Conservation (phyloP, 768 basidiomycete genomes). For the Tephrocybe sp. region DNA sequence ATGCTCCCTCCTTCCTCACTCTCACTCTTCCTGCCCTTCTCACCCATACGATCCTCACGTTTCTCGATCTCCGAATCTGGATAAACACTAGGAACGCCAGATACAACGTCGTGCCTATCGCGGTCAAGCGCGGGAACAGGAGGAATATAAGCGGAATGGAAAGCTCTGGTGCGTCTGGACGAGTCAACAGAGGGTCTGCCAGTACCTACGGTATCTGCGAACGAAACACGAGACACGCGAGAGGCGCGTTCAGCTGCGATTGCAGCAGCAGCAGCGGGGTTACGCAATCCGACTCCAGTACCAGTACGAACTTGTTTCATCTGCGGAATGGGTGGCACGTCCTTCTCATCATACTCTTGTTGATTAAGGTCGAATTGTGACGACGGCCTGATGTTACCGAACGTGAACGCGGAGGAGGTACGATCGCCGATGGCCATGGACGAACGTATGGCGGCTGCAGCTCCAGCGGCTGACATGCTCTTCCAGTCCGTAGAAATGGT, state of each 20-base stretch:
- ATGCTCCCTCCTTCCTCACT: constrained; percentile 17
- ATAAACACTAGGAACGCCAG: constrained; percentile 8
- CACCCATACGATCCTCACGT: constrained; percentile 4
- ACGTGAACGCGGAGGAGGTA: constrained; percentile 48
- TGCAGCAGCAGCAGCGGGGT: constrained; percentile 32
- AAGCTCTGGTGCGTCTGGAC: constrained; percentile 33
- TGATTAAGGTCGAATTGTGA: constrained; percentile 19
- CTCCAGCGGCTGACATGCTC: constrained; percentile 65
- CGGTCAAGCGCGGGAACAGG: constrained; percentile 34
- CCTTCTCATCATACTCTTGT: constrained; percentile 36
- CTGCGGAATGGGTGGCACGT: constrained; percentile 29
- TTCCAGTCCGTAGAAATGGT: constrained; percentile 80
- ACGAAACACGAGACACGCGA: constrained; percentile 61
- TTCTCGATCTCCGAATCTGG: constrained; percentile 16
- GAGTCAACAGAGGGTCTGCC: constrained; percentile 39
- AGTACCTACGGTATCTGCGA: constrained; percentile 44
- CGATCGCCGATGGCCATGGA: constrained; percentile 50
- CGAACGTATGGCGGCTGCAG: constrained; percentile 68
- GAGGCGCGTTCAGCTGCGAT: constrained; percentile 37
- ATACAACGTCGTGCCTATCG: constrained; percentile 7
- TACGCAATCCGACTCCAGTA: constrained; percentile 46
- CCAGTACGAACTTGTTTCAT: constrained; percentile 43
- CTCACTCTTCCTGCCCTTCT: constrained; percentile 11
- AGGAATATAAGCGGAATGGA: constrained; percentile 30
- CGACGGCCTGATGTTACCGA: constrained; percentile 55